Evolutionary conservation across 2,329 filamentous ascomycete genomes (phyloP), one percentile per base, ranked within the genome.

Genomic region (Fusarium duplospermum): DNA sequence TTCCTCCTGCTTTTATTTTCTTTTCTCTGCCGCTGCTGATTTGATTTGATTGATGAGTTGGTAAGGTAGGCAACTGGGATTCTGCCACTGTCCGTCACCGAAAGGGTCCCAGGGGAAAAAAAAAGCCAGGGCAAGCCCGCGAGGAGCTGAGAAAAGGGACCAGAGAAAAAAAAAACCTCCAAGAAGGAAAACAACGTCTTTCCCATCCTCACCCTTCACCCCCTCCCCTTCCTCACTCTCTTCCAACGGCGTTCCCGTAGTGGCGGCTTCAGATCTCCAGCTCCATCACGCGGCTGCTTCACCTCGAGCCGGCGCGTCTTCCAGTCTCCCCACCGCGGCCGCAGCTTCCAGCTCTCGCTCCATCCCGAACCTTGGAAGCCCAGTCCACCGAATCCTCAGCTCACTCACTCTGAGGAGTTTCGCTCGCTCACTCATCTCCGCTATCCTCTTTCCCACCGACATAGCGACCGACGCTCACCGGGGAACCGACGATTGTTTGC

Each of bases 231-330:
- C 56, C 11, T 45, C 27, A 20, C 52, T 29, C 29, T 29, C 61
- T 50, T 52, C 45, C 66, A 70, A 67, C 66, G 62, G 56, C 56
- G 59, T 63, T 67, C 57, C 65, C 47, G 64, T 70, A 67, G 68
- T 68, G 66, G 66, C 72, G 66, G 71, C 69, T 68, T 70, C 72
- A 71, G 52, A 65, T 73, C 67, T 71, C 70, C 61, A 64, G 71
- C 67, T 71, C 70, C 61, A 66, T 68, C 69, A 69, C 71, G 67
- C 72, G 70, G 67, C 67, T 75, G 69, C 73, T 74, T 76, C 73
- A 76, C 69, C 70, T 72, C 54, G 62, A 75, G 67, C 74, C 65
- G 71, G 71, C 73, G 71, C 73, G 72, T 73, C 59, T 64, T 70
- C 64, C 27, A 54, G 67, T 74, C 61, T 70, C 64, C 62, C 66